Conservation (phyloP, 306 rosid species). For the Adenanthera pavonina region DNA sequence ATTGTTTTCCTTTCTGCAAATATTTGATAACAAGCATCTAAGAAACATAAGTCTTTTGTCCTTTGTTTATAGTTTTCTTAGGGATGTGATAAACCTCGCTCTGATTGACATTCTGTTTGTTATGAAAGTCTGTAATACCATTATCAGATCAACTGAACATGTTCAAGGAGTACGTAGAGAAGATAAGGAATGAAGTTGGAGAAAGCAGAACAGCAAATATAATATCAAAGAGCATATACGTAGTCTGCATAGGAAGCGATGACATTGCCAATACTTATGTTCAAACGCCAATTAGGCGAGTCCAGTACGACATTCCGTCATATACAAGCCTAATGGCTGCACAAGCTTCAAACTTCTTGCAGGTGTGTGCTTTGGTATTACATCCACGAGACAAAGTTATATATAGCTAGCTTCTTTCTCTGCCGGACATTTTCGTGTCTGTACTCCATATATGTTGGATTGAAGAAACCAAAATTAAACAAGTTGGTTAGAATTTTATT, state of each 20-base stretch:
- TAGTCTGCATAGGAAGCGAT: constrained; percentile 60
- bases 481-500: neutral
- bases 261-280: constrained; percentile 71
- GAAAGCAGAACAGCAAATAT: constrained; percentile 40
- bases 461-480: too few relatives aligned
- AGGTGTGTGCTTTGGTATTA: constrained; percentile 44
- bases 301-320: constrained; percentile 49
- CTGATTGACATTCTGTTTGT: constrained; percentile 6
- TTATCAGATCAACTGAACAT: constrained; percentile 56
- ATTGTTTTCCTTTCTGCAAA: neutral
- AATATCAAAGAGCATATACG: constrained; percentile 60
- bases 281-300: constrained; percentile 46
- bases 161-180: constrained; percentile 60
- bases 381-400: neutral
- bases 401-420: neutral
- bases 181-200: constrained; percentile 55
- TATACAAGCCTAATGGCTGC: constrained; percentile 66
- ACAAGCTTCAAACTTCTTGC: constrained; percentile 55
- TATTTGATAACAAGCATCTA: neutral
- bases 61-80: neutral
- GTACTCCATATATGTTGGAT: too few relatives aligned
- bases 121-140: constrained; percentile 57
- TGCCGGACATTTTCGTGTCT: neutral
- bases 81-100: constrained; percentile 17
- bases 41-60: neutral